Evolutionary conservation across 345 rosid species (phyloP).

Genomic region (Eutrema japonicum): DNA sequence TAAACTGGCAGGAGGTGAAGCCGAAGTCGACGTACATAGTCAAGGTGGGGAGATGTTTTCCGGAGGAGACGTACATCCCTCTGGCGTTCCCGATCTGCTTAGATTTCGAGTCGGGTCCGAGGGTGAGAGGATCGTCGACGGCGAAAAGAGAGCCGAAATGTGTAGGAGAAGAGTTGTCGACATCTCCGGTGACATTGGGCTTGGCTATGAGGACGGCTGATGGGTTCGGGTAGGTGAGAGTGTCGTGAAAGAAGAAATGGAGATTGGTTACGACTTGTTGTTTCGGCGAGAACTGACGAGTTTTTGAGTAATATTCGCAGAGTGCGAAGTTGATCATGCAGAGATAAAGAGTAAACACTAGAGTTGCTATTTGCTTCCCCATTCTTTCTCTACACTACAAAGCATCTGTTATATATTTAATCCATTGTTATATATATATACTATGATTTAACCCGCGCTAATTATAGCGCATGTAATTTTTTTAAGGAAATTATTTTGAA

Average conservation of each 20-base stretch:
- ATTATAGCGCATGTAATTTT: too few species aligned
- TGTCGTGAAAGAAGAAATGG: constrained; percentile 54
- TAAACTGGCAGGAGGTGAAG: constrained; percentile 50
- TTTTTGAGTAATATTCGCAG: constrained; percentile 26
- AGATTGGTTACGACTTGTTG: constrained; percentile 44
- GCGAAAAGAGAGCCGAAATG: constrained; percentile 47
- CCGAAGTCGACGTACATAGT: constrained; percentile 36
- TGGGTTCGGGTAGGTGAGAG: constrained; percentile 29
- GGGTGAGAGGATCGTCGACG: constrained; percentile 51
- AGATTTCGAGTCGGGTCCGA: constrained; percentile 49
- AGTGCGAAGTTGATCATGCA: constrained; percentile 2
- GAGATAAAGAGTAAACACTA: constrained; percentile 10
- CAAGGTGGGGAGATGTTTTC: constrained; percentile 31
- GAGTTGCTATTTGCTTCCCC: constrained; percentile 5
- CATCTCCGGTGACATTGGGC: constrained; percentile 5
- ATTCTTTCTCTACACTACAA: background rate
- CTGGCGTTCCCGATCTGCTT: constrained; percentile 50
- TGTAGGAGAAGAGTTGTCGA: constrained; percentile 1
- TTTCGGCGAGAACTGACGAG: constrained; percentile 1
- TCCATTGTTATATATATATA: too few species aligned
- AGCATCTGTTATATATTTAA: too few species aligned
- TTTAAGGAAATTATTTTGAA: too few species aligned
- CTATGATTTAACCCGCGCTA: too few species aligned
- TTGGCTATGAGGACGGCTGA: constrained; percentile 44
- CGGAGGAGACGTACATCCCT: constrained; percentile 50